Conservation (phyloP, 2,329 filamentous ascomycete genomes). For the Fusarium sp. region DNA sequence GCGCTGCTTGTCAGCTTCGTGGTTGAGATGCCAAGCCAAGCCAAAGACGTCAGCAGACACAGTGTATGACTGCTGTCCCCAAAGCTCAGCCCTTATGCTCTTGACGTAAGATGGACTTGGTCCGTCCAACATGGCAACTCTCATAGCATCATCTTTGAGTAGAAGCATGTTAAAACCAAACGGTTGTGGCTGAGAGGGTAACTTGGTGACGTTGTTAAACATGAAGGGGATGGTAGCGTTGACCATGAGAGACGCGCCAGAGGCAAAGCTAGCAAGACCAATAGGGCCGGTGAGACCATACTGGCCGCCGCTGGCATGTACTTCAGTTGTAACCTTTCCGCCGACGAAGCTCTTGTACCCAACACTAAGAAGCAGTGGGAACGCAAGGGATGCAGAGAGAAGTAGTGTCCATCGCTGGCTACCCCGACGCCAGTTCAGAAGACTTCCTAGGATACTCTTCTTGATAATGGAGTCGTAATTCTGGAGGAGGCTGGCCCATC, state of each 20-base stretch:
- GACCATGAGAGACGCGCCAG: background rate
- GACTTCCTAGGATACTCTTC: background rate
- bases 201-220: background rate
- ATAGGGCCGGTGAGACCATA: background rate
- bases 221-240: background rate
- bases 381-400: rapidly evolving
- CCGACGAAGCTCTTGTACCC: background rate
- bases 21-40: background rate
- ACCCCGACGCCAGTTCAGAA: background rate
- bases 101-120: background rate
- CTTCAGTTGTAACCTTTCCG: background rate
- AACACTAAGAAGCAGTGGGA: background rate
- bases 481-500: background rate
- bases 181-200: background rate
- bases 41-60: background rate
- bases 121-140: background rate
- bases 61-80: background rate
- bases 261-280: background rate
- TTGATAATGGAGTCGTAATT: background rate
- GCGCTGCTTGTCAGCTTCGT: background rate
- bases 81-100: background rate
- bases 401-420: background rate
- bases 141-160: background rate
- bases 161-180: background rate
- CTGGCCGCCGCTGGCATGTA: rapidly evolving